Evolutionary conservation across 176 grass and related monocot genomes (phyloP), one percentile per base, ranked within the genome.

Genomic region (Oryza glaberrima): DNA sequence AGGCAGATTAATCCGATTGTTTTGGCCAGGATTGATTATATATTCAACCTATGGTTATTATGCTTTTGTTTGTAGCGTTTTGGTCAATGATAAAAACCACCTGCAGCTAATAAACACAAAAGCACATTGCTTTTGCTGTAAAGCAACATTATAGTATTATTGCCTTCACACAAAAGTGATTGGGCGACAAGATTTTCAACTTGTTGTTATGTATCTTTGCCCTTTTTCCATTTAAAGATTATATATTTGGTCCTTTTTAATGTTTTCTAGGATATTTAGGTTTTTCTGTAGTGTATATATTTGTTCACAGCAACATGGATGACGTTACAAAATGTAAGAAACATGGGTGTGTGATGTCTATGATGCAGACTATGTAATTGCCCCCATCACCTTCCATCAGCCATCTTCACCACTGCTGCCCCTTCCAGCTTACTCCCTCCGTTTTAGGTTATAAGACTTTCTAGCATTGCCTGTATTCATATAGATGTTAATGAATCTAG

Each of bases 1-100:
- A 67, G 47, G 64, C 10, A 68, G 16, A 80, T 67, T 80, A 30
- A 28, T 67, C 77, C 63, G 63, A 46, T 30, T 65, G 64, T 60
- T 78, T 46, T 47, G 63, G 45, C 25, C 7, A 61, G 19, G 20
- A 61, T 3, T 0, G 56, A 61, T 61, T 22, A 7, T 22, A 61
- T 61, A 63, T 63, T 63, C 58, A 63, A 5, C 52, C 16, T 58
- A 17, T 20, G 16, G 17, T 61, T 9, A 61, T 61, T 20, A n/a
- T 10, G 10, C 58, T 63, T 58, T 63, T 63, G 58, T 63, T 23
- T 3, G 58, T 63, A 23, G 58, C 11, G 9, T 63, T n/a, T 23
- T 63, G 58, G 7, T 63, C 58, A 23, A 63, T 63, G 20, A 63
- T 23, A 63, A 16, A 16, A 63, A 63, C 11, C 58, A 23, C 58